Evolutionary conservation across 1,284 basidiomycete genomes (phyloP).

Genomic region (Cutaneotrichosporon spelunceum): DNA sequence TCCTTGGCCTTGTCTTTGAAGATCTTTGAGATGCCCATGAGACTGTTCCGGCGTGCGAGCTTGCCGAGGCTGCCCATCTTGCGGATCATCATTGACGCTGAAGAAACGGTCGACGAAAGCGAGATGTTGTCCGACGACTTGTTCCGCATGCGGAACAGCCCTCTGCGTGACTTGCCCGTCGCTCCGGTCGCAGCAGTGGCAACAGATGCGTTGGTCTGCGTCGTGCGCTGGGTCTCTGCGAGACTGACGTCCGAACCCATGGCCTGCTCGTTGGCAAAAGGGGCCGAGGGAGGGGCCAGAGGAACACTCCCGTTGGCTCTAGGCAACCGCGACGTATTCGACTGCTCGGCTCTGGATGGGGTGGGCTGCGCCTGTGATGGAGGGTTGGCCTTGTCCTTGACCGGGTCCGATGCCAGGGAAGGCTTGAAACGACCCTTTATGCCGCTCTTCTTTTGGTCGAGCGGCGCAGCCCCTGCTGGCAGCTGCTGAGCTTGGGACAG

Average conservation of each 20-base stretch:
- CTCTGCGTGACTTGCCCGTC: constrained; percentile 35
- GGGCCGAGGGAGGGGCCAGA: constrained; percentile 31
- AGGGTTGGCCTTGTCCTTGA: constrained; percentile 27
- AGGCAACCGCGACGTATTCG: constrained; percentile 2
- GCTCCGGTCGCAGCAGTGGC: constrained; percentile 13
- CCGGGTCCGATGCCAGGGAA: constrained; percentile 54
- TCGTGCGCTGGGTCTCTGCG: constrained; percentile 44
- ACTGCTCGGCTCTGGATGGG: constrained; percentile 14
- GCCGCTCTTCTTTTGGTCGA: constrained; percentile 55
- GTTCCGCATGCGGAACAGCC: constrained; percentile 81
- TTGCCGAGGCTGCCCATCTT: constrained; percentile 92
- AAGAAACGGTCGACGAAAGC: constrained; percentile 91
- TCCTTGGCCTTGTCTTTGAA: constrained; percentile 84
- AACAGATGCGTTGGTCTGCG: constrained; percentile 26
- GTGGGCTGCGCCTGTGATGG: constrained; percentile 12
- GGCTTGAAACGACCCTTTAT: constrained; percentile 68
- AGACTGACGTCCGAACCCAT: constrained; percentile 42
- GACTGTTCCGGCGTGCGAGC: constrained; percentile 78
- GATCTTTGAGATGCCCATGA: constrained; percentile 87
- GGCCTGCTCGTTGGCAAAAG: constrained; percentile 35
- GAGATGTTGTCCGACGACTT: constrained; percentile 96
- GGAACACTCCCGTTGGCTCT: constrained; percentile 14
- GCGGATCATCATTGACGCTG: constrained; percentile 94
- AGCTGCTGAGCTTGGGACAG: constrained; percentile 29
- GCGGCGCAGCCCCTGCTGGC: constrained; percentile 25